Conservation (phyloP, 2,329 filamentous ascomycete species). For the Colletotrichum lini region DNA sequence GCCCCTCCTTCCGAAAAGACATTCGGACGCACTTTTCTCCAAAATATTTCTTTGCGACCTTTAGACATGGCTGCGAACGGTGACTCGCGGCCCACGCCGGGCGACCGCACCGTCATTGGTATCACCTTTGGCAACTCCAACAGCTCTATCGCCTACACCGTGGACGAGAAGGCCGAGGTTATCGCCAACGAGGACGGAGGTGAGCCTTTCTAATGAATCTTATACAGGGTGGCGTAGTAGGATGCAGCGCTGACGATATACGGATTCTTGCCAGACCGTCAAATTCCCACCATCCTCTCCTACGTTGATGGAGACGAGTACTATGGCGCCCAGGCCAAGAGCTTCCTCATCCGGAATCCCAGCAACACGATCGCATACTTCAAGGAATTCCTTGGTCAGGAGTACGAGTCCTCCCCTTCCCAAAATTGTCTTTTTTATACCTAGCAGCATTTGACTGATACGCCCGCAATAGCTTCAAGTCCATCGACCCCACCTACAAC, state of each 20-base stretch:
- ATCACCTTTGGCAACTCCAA: constrained; percentile 99
- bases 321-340: constrained; percentile 95
- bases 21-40: background rate
- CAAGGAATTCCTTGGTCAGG: constrained; percentile 94
- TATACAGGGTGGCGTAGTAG: background rate
- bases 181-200: constrained; percentile 99
- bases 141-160: constrained; percentile 95
- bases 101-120: constrained; percentile 83
- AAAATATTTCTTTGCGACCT: constrained; percentile 33
- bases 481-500: constrained; percentile 95
- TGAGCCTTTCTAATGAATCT: constrained; percentile 49
- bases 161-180: constrained; percentile 95
- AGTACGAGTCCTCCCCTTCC: constrained; percentile 70
- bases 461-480: constrained; percentile 78
- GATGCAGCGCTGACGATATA: constrained; percentile 26
- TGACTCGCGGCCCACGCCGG: constrained; percentile 63
- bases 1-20: background rate
- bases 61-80: constrained; percentile 63
- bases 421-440: constrained; percentile 1
- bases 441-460: constrained; percentile 43
- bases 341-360: constrained; percentile 91
- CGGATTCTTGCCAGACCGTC: constrained; percentile 77
- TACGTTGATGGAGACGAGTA: constrained; percentile 98
- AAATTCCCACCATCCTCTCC: constrained; percentile 94
- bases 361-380: constrained; percentile 96